Conservation (phyloP, 495 filamentous ascomycete genomes). For the Thermothielavioides terrestris region DNA sequence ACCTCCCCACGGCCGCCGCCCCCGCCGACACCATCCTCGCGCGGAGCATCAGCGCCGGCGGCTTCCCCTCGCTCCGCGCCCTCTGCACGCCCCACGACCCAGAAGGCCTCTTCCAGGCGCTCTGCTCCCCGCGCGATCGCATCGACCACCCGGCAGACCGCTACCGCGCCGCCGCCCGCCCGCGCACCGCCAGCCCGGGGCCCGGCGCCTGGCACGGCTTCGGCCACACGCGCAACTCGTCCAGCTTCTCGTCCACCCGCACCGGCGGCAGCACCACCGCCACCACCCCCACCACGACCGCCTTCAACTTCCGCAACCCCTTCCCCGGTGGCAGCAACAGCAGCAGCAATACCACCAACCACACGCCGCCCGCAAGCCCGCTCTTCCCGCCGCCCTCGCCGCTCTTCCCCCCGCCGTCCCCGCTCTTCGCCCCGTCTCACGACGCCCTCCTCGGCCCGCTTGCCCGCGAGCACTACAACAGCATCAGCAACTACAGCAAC, state of each 20-base stretch:
- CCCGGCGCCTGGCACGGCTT: background rate
- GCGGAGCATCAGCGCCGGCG: slow-evolving; percentile 55
- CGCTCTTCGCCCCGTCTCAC: background rate
- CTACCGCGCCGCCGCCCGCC: slow-evolving; percentile 14
- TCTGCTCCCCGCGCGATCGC: slow-evolving; percentile 51
- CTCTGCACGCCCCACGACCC: slow-evolving; percentile 69
- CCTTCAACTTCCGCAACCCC: background rate
- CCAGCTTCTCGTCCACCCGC: slow-evolving; percentile 4
- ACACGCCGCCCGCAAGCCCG: slow-evolving; percentile 20
- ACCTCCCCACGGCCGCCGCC: slow-evolving; percentile 31
- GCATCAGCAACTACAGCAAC: slow-evolving; percentile 15
- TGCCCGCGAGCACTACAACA: background rate
- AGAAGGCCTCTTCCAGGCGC: slow-evolving; percentile 60
- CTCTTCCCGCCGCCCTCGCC: slow-evolving; percentile 32
- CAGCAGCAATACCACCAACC: background rate
- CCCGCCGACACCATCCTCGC: slow-evolving; percentile 63
- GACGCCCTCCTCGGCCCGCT: background rate
- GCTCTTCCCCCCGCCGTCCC: slow-evolving; percentile 14
- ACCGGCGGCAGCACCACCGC: slow-evolving; percentile 2
- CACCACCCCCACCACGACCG: background rate
- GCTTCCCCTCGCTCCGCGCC: slow-evolving; percentile 60
- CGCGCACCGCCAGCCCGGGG: background rate
- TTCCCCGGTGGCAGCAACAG: background rate
- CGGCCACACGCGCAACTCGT: slow-evolving; percentile 9
- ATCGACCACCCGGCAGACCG: slow-evolving; percentile 31